Percentiles rank a stretch among this genome's conserved stretches.
These are phyloP conservation scores for Cladosporium cucumerinum DNA, from an alignment of 2,329 filamentous ascomycete genomes.

Conservation along the genomic window DNA sequence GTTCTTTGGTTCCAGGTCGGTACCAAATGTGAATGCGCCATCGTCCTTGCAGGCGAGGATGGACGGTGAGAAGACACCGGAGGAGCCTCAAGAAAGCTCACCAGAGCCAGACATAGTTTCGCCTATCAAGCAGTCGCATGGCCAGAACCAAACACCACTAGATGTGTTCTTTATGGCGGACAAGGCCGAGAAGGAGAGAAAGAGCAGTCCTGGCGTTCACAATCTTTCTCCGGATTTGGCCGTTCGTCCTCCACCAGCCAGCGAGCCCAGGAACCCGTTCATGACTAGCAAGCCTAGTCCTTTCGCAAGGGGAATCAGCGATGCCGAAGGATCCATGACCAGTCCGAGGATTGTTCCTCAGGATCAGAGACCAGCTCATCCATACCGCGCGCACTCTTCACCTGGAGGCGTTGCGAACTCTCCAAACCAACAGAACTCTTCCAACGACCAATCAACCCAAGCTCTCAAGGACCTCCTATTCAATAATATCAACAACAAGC, in stretches of 20 bases:
- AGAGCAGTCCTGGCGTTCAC: conserved; percentile 50
- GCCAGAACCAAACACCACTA: conserved; percentile 69
- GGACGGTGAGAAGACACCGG: conserved; percentile 43
- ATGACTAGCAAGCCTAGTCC: conserved; percentile 49
- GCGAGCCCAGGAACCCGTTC: conserved; percentile 26
- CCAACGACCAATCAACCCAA: conserved; percentile 28
- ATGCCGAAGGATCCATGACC: conserved; percentile 36
- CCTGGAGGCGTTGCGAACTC: conserved; percentile 17
- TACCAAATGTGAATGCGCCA: conserved; percentile 59
- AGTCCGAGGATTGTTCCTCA: conserved; percentile 25
- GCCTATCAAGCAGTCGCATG: conserved; percentile 40
- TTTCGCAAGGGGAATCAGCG: conserved; percentile 67
- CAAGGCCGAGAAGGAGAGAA: conserved; percentile 68
- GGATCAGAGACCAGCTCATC: conserved; percentile 26
- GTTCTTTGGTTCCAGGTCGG: conserved; percentile 70
- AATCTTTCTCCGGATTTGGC: conserved; percentile 53
- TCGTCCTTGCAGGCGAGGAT: conserved; percentile 43
- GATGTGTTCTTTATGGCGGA: conserved; percentile 90
- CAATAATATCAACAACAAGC: conserved; percentile 24
- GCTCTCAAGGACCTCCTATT: conserved; percentile 47
- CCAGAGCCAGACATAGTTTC: conserved; percentile 45
- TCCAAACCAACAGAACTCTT: background rate
- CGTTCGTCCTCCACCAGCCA: conserved; percentile 29
- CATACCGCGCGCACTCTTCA: conserved; percentile 33
- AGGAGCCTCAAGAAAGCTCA: conserved; percentile 49